phyloP scores from a whole-genome alignment of 805 yeast genomes.

The Peterozyma toletana region DNA sequence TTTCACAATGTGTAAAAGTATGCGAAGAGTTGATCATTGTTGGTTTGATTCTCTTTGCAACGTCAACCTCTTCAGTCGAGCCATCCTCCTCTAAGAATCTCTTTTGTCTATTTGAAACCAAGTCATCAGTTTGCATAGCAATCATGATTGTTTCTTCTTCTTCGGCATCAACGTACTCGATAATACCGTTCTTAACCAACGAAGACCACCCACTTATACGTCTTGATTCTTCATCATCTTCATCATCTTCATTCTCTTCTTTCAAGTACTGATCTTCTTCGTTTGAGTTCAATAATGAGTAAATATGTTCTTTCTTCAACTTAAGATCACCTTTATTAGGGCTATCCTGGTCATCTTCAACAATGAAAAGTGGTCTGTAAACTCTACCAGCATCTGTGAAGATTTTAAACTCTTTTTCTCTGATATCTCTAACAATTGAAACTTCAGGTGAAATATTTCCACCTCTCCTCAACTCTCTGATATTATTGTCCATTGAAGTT shows the following conservation, averaged over 20 bases:
- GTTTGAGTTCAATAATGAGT: conserved; percentile 54
- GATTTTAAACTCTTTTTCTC: conserved; percentile 93
- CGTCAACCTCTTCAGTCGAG: conserved; percentile 42
- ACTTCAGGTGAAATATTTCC: conserved; percentile 97
- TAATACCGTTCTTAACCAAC: conserved; percentile 76
- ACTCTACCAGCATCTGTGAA: conserved; percentile 99
- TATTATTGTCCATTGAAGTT: conserved; percentile 81
- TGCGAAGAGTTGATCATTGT: conserved; percentile 40
- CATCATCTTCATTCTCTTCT: conserved; percentile 34
- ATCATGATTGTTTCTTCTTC: conserved; percentile 98
- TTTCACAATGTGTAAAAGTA: conserved; percentile 97
- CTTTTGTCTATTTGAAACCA: conserved; percentile 54
- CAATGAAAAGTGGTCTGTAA: conserved; percentile 92
- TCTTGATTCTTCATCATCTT: conserved; percentile 37
- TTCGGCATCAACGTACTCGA: conserved; percentile 97
- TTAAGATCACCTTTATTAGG: conserved; percentile 70
- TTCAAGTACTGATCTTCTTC: conserved; percentile 56
- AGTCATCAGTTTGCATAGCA: conserved; percentile 98
- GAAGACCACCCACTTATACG: conserved; percentile 73
- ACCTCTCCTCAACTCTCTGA: conserved; percentile 85
- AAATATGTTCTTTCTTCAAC: conserved; percentile 78
- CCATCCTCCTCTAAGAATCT: conserved; percentile 32
- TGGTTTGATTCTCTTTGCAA: conserved; percentile 83
- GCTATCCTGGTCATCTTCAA: conserved; percentile 73
- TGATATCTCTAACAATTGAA: conserved; percentile 90